Evolutionary conservation across 345 rosid species (phyloP).

Genomic region (Citrus reticulata): DNA sequence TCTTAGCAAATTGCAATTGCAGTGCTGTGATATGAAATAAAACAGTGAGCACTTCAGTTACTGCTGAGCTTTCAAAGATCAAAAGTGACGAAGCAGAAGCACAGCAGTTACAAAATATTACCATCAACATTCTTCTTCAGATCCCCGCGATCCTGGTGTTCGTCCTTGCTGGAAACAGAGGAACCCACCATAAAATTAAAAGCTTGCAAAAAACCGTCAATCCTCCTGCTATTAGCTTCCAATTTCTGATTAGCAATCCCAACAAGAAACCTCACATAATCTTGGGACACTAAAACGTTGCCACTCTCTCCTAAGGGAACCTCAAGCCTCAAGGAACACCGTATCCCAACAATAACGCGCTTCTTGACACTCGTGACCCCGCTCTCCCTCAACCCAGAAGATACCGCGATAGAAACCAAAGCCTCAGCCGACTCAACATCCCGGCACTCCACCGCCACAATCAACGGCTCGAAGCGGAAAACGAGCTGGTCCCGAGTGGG

Average conservation of each 20-base stretch:
- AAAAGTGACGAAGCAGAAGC: no score
- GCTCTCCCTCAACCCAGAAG: constrained; percentile 76
- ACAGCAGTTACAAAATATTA: neutral
- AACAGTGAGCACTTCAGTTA: no score
- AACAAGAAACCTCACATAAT: constrained; percentile 71
- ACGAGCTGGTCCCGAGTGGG: constrained; percentile 33
- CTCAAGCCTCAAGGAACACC: constrained; percentile 84
- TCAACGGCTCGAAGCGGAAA: constrained; percentile 85
- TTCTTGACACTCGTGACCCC: constrained; percentile 72
- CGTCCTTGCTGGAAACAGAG: constrained; percentile 6
- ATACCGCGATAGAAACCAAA: constrained; percentile 66
- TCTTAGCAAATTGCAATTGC: no score
- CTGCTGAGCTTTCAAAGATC: no score
- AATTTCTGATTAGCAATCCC: constrained; percentile 78
- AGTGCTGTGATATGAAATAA: no score
- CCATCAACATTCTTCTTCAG: constrained; percentile 19
- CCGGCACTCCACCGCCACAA: constrained; percentile 73
- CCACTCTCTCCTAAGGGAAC: constrained; percentile 68
- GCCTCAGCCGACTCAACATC: constrained; percentile 59
- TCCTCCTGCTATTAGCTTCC: constrained; percentile 75
- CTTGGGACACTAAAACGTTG: constrained; percentile 48
- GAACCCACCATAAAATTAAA: constrained; percentile 20
- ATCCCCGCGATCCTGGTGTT: constrained; percentile 22
- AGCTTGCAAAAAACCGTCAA: constrained; percentile 50
- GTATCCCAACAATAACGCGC: constrained; percentile 76